Conservation (phyloP, 2,329 filamentous ascomycete species). For the Calonectria pauciramosa region DNA sequence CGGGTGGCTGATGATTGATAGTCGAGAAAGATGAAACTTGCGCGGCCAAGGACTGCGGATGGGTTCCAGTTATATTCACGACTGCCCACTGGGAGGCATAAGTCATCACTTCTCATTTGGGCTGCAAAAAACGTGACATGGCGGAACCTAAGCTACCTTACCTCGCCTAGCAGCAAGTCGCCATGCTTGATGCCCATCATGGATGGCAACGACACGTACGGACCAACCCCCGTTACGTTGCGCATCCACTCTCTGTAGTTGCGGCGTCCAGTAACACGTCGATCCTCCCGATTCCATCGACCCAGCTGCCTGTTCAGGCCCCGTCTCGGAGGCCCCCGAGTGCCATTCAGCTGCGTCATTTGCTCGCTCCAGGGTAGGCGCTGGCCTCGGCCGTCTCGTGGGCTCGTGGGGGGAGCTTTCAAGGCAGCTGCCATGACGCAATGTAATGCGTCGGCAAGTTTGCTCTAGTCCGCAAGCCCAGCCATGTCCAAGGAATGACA, state of each 20-base stretch:
- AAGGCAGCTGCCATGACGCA: conserved; percentile 25
- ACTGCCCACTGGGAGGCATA: not conserved
- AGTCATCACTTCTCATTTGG: conserved; percentile 21
- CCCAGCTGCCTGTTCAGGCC: conserved; percentile 23
- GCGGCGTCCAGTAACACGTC: not conserved
- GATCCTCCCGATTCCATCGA: not conserved
- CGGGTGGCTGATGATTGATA: conserved; percentile 23
- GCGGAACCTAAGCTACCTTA: conserved; percentile 27
- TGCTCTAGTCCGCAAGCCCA: not conserved
- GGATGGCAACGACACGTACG: conserved; percentile 16
- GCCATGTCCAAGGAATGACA: conserved; percentile 15
- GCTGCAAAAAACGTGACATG: conserved; percentile 43
- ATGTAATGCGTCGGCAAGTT: conserved; percentile 16
- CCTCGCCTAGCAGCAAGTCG: not conserved
- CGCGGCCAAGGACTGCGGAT: conserved; percentile 26
- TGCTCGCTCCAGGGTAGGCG: conserved; percentile 20
- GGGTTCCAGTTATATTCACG: conserved; percentile 42
- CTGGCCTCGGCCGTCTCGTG: not conserved
- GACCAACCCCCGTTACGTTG: conserved; percentile 13
- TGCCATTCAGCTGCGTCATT: not conserved
- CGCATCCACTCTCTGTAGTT: conserved; percentile 15
- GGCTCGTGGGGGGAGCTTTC: conserved; percentile 1
- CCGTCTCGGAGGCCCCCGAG: conserved; percentile 15
- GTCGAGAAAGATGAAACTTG: conserved; percentile 16
- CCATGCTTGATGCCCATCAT: not conserved